phyloP scores from a whole-genome alignment of 176 grass and related monocot species.

The Lolium rigidum region DNA sequence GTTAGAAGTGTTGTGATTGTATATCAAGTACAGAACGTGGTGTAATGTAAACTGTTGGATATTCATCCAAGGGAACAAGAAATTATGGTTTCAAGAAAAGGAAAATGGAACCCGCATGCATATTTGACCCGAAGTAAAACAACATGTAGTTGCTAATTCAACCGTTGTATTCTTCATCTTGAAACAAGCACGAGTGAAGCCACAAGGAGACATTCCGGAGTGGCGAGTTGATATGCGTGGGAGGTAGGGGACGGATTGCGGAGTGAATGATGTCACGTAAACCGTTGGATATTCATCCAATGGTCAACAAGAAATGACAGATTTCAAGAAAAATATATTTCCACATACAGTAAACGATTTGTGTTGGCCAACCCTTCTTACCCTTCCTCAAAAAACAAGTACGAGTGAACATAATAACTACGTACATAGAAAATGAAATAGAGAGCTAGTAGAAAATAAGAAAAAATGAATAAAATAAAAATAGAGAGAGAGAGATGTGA shows the following conservation, averaged over 20 bases:
- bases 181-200: neutral
- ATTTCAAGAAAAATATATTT: neutral
- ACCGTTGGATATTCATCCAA: neutral
- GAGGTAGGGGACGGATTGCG: neutral
- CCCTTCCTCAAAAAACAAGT: neutral
- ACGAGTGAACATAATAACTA: neutral
- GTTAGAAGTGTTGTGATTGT: too few species aligned
- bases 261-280: neutral
- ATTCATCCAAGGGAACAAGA: too few species aligned
- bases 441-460: neutral
- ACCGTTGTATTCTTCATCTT: too few species aligned
- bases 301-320: neutral
- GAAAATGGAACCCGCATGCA: too few species aligned
- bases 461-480: neutral
- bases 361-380: neutral
- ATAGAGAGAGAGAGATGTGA: neutral
- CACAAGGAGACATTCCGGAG: neutral
- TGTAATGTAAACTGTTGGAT: too few species aligned
- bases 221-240: neutral
- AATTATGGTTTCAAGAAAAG: too few species aligned
- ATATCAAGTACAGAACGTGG: too few species aligned
- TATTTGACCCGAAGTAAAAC: too few species aligned
- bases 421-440: neutral
- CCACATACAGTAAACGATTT: neutral
- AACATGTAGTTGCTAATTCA: too few species aligned